Evolutionary conservation across 495 filamentous ascomycete species (phyloP).

Genomic region (Podospora fimiseda): DNA sequence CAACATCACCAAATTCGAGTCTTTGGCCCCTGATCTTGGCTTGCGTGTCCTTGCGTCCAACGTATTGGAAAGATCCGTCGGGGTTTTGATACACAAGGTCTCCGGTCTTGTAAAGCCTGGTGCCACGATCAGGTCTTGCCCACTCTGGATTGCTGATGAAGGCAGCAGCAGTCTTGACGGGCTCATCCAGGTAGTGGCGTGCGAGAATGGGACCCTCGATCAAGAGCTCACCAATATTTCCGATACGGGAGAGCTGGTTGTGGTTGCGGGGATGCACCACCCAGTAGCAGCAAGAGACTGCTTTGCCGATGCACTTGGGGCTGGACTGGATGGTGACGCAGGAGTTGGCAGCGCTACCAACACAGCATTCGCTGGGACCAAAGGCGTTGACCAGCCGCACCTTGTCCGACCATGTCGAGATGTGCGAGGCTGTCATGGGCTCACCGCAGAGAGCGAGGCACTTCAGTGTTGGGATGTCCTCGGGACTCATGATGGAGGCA

Average conservation of each 20-base stretch:
- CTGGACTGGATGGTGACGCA: neutral
- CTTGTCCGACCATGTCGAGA: conserved; percentile 8
- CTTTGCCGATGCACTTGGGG: conserved; percentile 7
- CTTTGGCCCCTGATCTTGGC: conserved; percentile 62
- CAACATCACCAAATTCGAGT: conserved; percentile 61
- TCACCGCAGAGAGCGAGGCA: conserved; percentile 2
- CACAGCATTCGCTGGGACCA: conserved; percentile 18
- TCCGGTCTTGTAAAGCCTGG: conserved; percentile 62
- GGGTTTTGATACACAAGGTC: conserved; percentile 56
- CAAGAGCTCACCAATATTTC: conserved; percentile 53
- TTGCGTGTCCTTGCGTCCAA: conserved; percentile 58
- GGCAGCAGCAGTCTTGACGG: conserved; percentile 33
- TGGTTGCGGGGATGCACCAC: conserved; percentile 50
- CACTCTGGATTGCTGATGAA: conserved; percentile 50
- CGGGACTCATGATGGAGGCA: neutral
- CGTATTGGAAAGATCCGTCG: conserved; percentile 53
- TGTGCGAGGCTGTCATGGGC: conserved; percentile 3
- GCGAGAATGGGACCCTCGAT: conserved; percentile 55
- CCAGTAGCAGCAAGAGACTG: conserved; percentile 32
- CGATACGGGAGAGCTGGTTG: conserved; percentile 49
- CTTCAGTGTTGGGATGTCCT: neutral
- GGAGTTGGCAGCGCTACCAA: neutral
- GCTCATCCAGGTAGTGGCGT: conserved; percentile 43
- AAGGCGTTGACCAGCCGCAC: conserved; percentile 24
- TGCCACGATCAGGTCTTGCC: conserved; percentile 36